Evolutionary conservation across 495 filamentous ascomycete genomes (phyloP), one percentile per base, ranked within the genome.

Genomic region (Friedmanniomyces simplex): DNA sequence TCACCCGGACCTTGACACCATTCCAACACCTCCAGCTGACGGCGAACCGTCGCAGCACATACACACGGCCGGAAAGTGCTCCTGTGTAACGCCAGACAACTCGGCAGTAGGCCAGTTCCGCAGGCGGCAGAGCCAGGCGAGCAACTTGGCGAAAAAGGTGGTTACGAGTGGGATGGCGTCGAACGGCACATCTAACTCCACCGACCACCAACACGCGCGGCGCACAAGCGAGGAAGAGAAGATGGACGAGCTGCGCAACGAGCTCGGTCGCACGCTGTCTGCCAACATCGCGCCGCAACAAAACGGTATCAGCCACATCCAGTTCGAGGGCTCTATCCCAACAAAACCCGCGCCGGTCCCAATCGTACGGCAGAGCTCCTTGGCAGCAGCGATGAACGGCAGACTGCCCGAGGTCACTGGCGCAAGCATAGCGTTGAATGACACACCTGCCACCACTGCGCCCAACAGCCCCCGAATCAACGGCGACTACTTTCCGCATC

Each of bases 381-480:
- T 59, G 50, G 56, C 55, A 11, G 50, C 50, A 13, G 52, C 56
- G 10, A 50, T 63, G 50, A 39, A 43, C 26, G 55, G 55, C 34
- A 52, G 10, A 20, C 6, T 56, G 37, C 43, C 64, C 20, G 52
- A 48, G 28, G 18, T 37, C 34, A 54, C 36, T 28, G 52, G 53
- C 63, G 62, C 58, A 52, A 61, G n/a, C 52, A 52, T 42, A 21
- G 47, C 63, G 3, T n/a, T 52, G 42, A 76, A 58, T 60, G 85
- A 89, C 71, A 89, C 85, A 63, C 85, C 85, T 55, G 66, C 73
- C 68, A 77, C 84, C 63, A 85, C 85, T 61, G 82, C 81, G 54
- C 83, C 84, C 28, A 80, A 74, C 69, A 87, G 83, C 69, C 85
- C 85, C 64, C 77, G 78, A 66, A 84, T 88, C 82, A 86, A 72